phyloP scores from a whole-genome alignment of 129 eudicot genomes.

The Glebionis coronaria region DNA sequence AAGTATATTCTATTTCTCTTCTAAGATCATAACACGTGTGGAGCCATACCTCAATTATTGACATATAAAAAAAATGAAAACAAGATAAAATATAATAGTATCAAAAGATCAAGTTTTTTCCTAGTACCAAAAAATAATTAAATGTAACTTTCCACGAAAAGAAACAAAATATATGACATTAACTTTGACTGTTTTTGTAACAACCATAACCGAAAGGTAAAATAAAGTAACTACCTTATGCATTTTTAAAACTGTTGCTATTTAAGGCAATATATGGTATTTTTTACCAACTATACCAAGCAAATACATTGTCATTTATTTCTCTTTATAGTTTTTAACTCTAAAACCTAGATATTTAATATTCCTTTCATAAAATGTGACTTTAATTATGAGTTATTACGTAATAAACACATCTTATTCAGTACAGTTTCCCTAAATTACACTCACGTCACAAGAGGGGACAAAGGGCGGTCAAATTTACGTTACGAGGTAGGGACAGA shows the following conservation, averaged over 20 bases:
- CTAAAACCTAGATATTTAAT: background rate
- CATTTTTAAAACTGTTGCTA: background rate
- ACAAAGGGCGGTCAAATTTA: no score
- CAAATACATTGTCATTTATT: no score
- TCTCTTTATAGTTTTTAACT: no score
- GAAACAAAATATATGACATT: background rate
- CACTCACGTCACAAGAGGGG: no score
- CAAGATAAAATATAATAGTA: constrained; percentile 3
- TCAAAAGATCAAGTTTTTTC: constrained; percentile 3
- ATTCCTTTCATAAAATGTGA: no score
- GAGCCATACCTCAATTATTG: constrained; percentile 12
- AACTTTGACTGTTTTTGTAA: constrained; percentile 16
- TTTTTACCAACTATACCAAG: constrained; percentile 9
- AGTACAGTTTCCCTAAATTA: no score
- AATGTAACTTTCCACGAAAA: background rate
- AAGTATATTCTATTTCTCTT: background rate
- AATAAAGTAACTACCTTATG: background rate
- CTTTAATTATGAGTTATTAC: no score
- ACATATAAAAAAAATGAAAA: no score
- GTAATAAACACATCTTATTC: no score
- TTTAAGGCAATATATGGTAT: background rate
- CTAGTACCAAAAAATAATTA: no score
- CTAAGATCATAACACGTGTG: constrained; percentile 15
- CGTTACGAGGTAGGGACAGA: no score
- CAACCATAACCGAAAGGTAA: background rate